phyloP scores from a whole-genome alignment of 306 rosid species.

The Trifolium repens region DNA sequence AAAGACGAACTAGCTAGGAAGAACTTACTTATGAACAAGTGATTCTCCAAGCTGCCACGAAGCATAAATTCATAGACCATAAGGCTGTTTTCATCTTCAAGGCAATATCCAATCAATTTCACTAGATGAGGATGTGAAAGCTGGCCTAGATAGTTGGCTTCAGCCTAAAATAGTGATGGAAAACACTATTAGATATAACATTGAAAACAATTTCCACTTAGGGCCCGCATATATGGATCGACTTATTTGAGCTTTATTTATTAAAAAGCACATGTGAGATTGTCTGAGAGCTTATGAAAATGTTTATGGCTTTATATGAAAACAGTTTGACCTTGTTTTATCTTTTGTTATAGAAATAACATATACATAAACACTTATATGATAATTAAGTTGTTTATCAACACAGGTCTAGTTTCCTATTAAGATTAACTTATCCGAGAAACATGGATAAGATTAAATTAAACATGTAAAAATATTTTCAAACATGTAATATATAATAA shows the following conservation, averaged over 20 bases:
- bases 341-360: no score
- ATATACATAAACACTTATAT: no score
- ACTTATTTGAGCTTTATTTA: no score
- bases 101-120: conserved; percentile 66
- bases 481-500: background rate
- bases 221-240: no score
- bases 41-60: conserved; percentile 80
- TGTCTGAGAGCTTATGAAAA: no score
- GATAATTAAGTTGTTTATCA: no score
- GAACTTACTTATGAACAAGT: conserved; percentile 71
- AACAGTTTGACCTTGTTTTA: no score
- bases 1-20: background rate
- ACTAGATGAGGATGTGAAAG: conserved; percentile 70
- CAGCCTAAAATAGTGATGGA: conserved; percentile 47
- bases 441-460: conserved; percentile 3
- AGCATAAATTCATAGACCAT: conserved; percentile 72
- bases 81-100: conserved; percentile 63
- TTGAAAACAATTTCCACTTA: background rate
- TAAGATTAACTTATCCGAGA: conserved; percentile 28
- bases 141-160: conserved; percentile 65
- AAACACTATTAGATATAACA: conserved; percentile 15
- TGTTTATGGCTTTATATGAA: no score
- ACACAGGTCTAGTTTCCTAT: background rate
- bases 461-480: background rate
- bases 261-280: no score